These are phyloP conservation scores for Pinguiococcus pyrenoidosus DNA, from an alignment of 108 stramenopile genomes.

Conservation along the genomic window DNA sequence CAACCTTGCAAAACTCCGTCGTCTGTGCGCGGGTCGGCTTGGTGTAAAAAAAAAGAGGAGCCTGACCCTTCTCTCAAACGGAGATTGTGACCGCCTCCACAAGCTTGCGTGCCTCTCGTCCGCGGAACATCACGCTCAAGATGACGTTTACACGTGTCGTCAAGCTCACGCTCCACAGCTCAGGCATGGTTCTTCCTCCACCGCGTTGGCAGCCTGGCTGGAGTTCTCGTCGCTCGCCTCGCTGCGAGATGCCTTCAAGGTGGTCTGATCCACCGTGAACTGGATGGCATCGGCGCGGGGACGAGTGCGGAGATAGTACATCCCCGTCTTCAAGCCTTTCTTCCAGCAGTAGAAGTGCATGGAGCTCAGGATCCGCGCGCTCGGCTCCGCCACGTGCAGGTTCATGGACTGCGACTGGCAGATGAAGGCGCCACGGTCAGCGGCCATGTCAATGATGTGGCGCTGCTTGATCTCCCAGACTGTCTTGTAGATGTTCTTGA, in stretches of 20 bases:
- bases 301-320: constrained; percentile 95
- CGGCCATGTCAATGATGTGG: constrained; percentile 82
- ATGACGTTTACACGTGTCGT: too few relatives aligned
- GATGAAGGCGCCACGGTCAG: constrained; percentile 85
- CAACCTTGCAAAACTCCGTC: too few relatives aligned
- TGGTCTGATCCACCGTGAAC: constrained; percentile 37
- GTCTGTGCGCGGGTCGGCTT: too few relatives aligned
- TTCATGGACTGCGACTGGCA: constrained; percentile 93
- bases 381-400: constrained; percentile 84
- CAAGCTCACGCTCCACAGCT: constrained; percentile 22
- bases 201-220: background rate
- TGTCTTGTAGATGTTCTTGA: constrained; percentile 90
- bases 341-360: constrained; percentile 99
- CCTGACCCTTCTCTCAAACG: too few relatives aligned
- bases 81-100: too few relatives aligned
- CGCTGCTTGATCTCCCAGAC: constrained; percentile 95
- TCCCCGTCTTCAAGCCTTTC: constrained; percentile 66
- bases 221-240: background rate
- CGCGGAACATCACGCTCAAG: too few relatives aligned
- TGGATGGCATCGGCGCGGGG: constrained; percentile 93
- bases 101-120: too few relatives aligned
- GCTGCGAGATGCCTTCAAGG: constrained; percentile 17
- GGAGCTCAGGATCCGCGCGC: constrained; percentile 71
- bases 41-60: too few relatives aligned
- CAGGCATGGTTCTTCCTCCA: constrained; percentile 27